These are phyloP conservation scores for Leucogyrophana mollusca DNA, from an alignment of 768 basidiomycete genomes.

Conservation along the genomic window DNA sequence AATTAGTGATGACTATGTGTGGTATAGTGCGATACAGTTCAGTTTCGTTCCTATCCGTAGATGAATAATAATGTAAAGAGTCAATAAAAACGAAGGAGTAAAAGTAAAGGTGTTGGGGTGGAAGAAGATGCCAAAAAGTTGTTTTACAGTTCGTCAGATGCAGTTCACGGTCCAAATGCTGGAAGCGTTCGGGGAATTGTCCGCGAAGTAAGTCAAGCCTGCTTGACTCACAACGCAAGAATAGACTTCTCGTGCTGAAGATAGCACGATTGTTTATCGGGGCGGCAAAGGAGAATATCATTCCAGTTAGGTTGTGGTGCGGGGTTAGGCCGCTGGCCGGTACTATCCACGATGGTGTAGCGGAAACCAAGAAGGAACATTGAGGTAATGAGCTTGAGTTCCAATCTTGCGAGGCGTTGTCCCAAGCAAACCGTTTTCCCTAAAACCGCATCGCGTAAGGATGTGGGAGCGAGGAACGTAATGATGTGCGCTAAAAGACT, in stretches of 20 bases:
- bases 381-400: conserved; percentile 69
- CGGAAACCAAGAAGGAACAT: conserved; percentile 67
- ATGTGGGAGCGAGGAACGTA: conserved; percentile 14
- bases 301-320: conserved; percentile 76
- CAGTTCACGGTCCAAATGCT: too few relatives aligned
- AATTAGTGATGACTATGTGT: neutral
- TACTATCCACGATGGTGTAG: conserved; percentile 53
- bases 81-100: neutral
- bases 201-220: conserved; percentile 24
- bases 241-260: conserved; percentile 40
- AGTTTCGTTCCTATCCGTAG: neutral
- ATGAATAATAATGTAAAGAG: conserved; percentile 3
- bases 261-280: conserved; percentile 52
- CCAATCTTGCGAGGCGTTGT: conserved; percentile 69
- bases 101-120: too few relatives aligned
- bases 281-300: conserved; percentile 67
- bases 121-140: neutral
- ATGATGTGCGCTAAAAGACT: conserved; percentile 26
- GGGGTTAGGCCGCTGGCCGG: conserved; percentile 41
- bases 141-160: too few relatives aligned
- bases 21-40: too few relatives aligned
- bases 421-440: conserved; percentile 73
- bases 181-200: too few relatives aligned
- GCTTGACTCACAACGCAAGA: conserved; percentile 17
- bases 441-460: conserved; percentile 26